These are phyloP conservation scores for Drechslera avenae DNA, from an alignment of 2,329 filamentous ascomycete genomes.

Conservation along the genomic window DNA sequence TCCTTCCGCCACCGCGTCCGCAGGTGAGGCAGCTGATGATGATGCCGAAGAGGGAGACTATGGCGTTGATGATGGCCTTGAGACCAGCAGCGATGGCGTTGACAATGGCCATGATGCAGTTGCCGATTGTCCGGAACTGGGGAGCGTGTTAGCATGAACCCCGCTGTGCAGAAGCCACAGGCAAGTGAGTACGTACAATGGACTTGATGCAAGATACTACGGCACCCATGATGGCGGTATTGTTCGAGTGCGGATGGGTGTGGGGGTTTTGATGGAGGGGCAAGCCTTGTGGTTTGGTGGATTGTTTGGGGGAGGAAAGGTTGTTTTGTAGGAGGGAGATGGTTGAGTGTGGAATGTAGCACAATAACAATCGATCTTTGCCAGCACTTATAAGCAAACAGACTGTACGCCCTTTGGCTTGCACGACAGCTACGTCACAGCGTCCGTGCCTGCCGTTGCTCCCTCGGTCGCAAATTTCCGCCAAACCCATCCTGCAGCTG, in stretches of 20 bases:
- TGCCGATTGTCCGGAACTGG: conserved; percentile 55
- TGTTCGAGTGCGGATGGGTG: conserved; percentile 11
- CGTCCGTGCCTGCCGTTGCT: conserved; percentile 14
- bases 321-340: neutral
- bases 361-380: neutral
- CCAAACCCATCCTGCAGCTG: conserved; percentile 5
- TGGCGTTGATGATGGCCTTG: conserved; percentile 56
- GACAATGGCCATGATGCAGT: conserved; percentile 54
- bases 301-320: neutral
- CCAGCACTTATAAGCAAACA: neutral
- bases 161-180: neutral
- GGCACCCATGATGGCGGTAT: conserved; percentile 70
- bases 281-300: neutral
- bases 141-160: conserved; percentile 19
- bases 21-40: conserved; percentile 58
- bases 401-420: neutral
- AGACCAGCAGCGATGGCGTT: conserved; percentile 53
- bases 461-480: conserved; percentile 2
- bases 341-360: neutral
- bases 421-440: conserved; percentile 13
- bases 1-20: conserved; percentile 50
- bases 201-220: conserved; percentile 68
- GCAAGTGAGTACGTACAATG: conserved; percentile 61
- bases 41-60: conserved; percentile 56
- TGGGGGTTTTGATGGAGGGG: neutral